A percentile compares a stretch with the other conserved stretches of the same genome.
phyloP scores from a whole-genome alignment of 306 rosid species.

The Heteromeles arbutifolia region DNA sequence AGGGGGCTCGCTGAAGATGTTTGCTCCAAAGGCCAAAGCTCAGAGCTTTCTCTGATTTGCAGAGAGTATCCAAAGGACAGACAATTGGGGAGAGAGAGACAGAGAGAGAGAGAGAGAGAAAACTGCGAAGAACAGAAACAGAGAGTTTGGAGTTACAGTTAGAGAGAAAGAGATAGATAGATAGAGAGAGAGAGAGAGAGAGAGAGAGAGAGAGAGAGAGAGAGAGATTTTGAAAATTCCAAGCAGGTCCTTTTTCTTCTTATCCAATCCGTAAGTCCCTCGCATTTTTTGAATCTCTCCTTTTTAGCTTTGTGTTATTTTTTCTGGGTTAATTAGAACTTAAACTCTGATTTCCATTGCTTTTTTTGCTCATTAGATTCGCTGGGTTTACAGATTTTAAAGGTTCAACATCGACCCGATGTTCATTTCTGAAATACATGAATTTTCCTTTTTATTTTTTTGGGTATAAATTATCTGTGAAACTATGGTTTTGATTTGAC shows the following conservation, averaged over 20 bases:
- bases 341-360: background rate
- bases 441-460: background rate
- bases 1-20: slow-evolving; percentile 23
- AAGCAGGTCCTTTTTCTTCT: slow-evolving; percentile 43
- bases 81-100: slow-evolving; percentile 18
- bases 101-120: no score
- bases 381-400: background rate
- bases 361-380: background rate
- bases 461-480: slow-evolving; percentile 11
- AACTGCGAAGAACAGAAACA: slow-evolving; percentile 25
- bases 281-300: slow-evolving; percentile 27
- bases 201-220: slow-evolving; percentile 15
- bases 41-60: slow-evolving; percentile 53
- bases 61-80: slow-evolving; percentile 50
- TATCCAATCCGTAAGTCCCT: slow-evolving; percentile 59
- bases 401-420: background rate
- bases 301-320: background rate
- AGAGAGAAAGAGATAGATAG: slow-evolving; percentile 14
- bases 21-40: slow-evolving; percentile 47
- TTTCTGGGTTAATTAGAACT: background rate
- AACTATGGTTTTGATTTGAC: slow-evolving; percentile 16
- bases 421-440: background rate
- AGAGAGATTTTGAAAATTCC: slow-evolving; percentile 36
- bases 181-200: slow-evolving; percentile 13
- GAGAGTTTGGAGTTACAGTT: background rate